Conservation (phyloP, 139 green algal species). For the Coccomyxa sp. region DNA sequence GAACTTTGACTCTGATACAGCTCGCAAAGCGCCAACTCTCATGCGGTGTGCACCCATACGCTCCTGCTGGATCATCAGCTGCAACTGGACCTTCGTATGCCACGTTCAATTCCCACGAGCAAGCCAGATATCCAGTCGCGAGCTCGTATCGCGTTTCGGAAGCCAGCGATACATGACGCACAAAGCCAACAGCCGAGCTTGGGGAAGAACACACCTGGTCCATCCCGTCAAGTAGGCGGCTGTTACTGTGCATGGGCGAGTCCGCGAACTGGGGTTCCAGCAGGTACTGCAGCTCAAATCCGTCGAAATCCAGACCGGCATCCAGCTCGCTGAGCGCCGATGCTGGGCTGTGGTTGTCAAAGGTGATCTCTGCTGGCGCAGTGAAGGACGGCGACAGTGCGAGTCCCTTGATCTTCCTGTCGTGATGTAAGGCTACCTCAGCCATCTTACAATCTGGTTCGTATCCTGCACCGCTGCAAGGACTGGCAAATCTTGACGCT, state of each 20-base stretch:
- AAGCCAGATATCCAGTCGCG: background rate
- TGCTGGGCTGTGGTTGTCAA: background rate
- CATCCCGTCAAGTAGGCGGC: background rate
- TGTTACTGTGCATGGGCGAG: background rate
- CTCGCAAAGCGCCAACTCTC: no score
- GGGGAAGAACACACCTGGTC: background rate
- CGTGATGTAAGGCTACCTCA: no score
- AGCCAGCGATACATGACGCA: background rate
- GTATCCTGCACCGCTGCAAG: no score
- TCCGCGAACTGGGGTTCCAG: background rate
- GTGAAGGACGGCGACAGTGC: no score
- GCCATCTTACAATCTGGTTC: no score
- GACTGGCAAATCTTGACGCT: no score
- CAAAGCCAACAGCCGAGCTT: background rate
- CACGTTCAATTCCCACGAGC: background rate
- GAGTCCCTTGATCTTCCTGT: no score
- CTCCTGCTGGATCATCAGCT: background rate
- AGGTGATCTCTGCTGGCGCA: background rate
- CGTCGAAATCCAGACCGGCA: background rate
- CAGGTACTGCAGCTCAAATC: slow-evolving; percentile 2
- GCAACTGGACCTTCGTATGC: background rate
- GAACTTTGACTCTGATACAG: no score
- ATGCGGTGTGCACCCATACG: background rate
- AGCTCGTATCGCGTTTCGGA: background rate
- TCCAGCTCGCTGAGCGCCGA: background rate